These are phyloP conservation scores for Trametes gibbosa DNA, from an alignment of 768 basidiomycete genomes.

Conservation along the genomic window DNA sequence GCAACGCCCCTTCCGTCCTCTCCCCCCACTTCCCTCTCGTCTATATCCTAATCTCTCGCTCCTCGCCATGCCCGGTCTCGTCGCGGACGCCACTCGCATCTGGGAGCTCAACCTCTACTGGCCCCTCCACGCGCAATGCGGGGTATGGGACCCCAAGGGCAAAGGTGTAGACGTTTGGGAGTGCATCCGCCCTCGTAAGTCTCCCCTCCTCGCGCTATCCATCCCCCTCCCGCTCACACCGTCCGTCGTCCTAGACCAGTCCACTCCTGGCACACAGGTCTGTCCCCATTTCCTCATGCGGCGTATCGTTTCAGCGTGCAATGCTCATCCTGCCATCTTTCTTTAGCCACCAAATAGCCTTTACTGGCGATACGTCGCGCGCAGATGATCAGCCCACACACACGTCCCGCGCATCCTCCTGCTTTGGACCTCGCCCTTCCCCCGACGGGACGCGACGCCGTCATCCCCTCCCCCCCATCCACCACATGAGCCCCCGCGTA, in stretches of 20 bases:
- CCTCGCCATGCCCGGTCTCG: constrained; percentile 42
- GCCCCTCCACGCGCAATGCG: constrained; percentile 64
- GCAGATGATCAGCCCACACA: constrained; percentile 31
- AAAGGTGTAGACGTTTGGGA: constrained; percentile 77
- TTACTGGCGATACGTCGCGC: constrained; percentile 51
- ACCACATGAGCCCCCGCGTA: constrained; percentile 8
- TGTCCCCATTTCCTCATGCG: constrained; percentile 9
- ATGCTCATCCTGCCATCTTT: neutral
- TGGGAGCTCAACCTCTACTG: constrained; percentile 71
- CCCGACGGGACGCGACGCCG: neutral
- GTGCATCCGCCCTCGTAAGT: constrained; percentile 67
- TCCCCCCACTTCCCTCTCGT: neutral
- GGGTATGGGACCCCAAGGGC: constrained; percentile 64
- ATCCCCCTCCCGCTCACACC: neutral
- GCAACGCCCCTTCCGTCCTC: constrained; percentile 5
- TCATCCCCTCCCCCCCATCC: neutral
- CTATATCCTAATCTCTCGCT: neutral
- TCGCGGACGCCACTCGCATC: constrained; percentile 64
- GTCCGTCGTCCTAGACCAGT: constrained; percentile 46
- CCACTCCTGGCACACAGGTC: constrained; percentile 49
- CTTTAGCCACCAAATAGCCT: constrained; percentile 40
- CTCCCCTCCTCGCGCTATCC: constrained; percentile 3
- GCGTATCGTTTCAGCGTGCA: neutral
- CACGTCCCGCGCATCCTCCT: constrained; percentile 20
- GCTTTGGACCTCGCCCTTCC: neutral